phyloP scores from a whole-genome alignment of 805 yeast species.

The Wickerhamiella qilinensis region DNA sequence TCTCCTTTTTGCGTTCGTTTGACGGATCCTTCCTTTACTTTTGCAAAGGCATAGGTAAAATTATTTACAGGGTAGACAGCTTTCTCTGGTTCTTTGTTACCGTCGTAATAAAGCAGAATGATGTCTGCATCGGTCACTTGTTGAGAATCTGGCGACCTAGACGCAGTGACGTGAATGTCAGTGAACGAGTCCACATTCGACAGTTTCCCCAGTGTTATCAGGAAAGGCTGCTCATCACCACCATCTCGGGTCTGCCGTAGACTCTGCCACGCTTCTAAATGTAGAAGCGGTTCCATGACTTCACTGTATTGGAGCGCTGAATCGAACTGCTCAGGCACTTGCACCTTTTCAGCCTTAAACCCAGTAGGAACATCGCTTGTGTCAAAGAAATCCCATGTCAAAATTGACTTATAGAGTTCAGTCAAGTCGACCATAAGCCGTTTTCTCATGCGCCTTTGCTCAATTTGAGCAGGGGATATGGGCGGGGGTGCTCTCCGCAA shows the following conservation, averaged over 20 bases:
- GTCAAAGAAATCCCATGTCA: slow-evolving; percentile 62
- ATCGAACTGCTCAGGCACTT: slow-evolving; percentile 40
- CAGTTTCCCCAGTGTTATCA: slow-evolving; percentile 58
- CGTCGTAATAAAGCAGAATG: slow-evolving; percentile 42
- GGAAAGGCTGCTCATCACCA: slow-evolving; percentile 39
- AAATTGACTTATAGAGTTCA: slow-evolving; percentile 52
- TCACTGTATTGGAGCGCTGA: slow-evolving; percentile 50
- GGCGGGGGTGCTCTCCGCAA: slow-evolving; percentile 6
- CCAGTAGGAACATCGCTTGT: slow-evolving; percentile 37
- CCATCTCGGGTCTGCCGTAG: slow-evolving; percentile 58
- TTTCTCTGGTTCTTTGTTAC: slow-evolving; percentile 13
- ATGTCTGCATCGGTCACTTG: slow-evolving; percentile 61
- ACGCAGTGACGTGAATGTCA: slow-evolving; percentile 66
- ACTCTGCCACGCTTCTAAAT: slow-evolving; percentile 90
- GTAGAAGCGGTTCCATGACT: slow-evolving; percentile 60
- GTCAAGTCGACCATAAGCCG: slow-evolving; percentile 64
- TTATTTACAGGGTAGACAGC: background rate
- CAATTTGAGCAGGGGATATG: slow-evolving; percentile 33
- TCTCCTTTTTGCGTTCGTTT: slow-evolving; percentile 43
- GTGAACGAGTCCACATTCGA: slow-evolving; percentile 73
- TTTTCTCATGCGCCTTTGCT: slow-evolving; percentile 61
- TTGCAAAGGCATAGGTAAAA: slow-evolving; percentile 52
- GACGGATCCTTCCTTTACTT: slow-evolving; percentile 43
- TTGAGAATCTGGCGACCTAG: slow-evolving; percentile 34
- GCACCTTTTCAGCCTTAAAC: slow-evolving; percentile 22